phyloP scores from a whole-genome alignment of 345 rosid genomes.

The Salix dunnii region DNA sequence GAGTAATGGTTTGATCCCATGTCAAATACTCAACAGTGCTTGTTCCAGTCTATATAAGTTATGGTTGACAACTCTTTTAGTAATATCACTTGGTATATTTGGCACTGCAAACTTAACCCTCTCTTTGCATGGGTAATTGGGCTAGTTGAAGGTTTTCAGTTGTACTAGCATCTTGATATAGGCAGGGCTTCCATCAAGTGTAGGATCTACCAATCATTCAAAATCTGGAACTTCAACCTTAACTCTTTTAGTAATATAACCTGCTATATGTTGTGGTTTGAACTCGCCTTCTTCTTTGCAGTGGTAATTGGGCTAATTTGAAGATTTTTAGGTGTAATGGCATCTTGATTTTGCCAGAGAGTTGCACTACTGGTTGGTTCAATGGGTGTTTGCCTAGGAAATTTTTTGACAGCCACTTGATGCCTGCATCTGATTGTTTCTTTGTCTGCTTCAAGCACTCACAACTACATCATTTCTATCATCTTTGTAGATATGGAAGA shows the following conservation, averaged over 20 bases:
- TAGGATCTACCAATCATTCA: not conserved
- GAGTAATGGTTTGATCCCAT: no score
- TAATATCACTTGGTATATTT: not conserved
- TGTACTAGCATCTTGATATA: not conserved
- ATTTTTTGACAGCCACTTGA: not conserved
- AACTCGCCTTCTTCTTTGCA: not conserved
- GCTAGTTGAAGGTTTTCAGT: not conserved
- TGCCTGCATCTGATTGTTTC: not conserved
- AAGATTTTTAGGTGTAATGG: not conserved
- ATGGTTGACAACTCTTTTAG: not conserved
- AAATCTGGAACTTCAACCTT: not conserved
- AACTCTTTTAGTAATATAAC: not conserved
- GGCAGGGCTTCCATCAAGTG: not conserved
- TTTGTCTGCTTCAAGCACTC: not conserved
- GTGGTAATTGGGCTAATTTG: not conserved
- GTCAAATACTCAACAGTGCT: no score
- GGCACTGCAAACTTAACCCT: not conserved
- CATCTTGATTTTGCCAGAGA: not conserved
- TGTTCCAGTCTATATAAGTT: no score
- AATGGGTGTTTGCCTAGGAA: not conserved
- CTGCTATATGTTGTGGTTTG: not conserved
- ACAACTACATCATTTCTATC: not conserved
- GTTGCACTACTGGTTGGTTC: not conserved
- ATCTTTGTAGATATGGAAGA: constrained; percentile 65
- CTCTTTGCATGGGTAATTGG: not conserved